Conservation (phyloP, 1,284 basidiomycete species). For the Leucoagaricus sp. region DNA sequence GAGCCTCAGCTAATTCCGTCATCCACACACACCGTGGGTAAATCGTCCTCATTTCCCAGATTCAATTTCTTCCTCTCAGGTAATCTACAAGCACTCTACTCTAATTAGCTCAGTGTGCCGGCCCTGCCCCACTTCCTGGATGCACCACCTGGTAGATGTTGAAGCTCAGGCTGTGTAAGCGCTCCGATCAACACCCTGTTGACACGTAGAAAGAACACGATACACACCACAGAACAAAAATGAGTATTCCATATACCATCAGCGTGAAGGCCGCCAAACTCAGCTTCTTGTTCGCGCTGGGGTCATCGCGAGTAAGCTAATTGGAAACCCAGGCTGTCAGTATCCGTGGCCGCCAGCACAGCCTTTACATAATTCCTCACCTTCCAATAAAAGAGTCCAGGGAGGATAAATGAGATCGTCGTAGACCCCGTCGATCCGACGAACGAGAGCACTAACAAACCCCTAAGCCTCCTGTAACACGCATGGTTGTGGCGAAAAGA, state of each 20-base stretch:
- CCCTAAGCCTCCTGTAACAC: background rate
- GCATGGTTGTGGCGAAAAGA: conserved; percentile 16
- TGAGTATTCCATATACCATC: conserved; percentile 73
- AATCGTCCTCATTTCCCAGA: conserved; percentile 9
- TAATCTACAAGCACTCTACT: conserved; percentile 10
- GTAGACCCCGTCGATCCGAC: conserved; percentile 97
- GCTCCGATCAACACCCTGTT: conserved; percentile 7
- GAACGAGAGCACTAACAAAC: conserved; percentile 80
- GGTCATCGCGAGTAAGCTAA: conserved; percentile 77
- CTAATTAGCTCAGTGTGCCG: conserved; percentile 11
- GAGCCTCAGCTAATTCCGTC: conserved; percentile 16
- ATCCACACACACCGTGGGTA: conserved; percentile 20
- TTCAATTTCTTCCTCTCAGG: background rate
- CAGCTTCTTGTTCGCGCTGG: conserved; percentile 54
- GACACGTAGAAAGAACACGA: background rate
- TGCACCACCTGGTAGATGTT: conserved; percentile 69
- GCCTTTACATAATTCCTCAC: conserved; percentile 35
- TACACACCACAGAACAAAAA: conserved; percentile 88
- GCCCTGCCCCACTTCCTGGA: conserved; percentile 16
- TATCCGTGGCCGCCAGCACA: conserved; percentile 6
- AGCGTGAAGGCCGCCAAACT: conserved; percentile 69
- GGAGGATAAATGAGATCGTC: conserved; percentile 96
- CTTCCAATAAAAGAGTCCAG: conserved; percentile 86
- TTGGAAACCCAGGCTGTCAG: conserved; percentile 28
- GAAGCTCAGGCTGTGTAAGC: conserved; percentile 61